Base-by-base conservation (phyloP, 208 protist genomes). In the Wallacemonas collosoma region DNA sequence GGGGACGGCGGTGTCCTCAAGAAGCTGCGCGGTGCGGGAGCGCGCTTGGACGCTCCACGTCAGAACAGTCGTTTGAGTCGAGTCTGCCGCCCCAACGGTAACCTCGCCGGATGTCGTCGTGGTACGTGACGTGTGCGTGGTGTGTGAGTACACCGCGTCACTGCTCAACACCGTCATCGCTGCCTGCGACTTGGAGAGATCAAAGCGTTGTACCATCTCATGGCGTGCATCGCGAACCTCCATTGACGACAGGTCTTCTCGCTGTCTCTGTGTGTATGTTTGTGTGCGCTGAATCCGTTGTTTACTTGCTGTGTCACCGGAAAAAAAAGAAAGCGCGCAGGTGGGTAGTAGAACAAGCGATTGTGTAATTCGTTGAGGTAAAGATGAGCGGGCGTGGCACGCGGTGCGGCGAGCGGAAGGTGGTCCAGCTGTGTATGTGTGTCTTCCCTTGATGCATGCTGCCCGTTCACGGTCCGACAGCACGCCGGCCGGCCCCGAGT, bases 171-270 rank as follows among this genome's bases (percentile, higher is more conserved):
- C 67, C n/a, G 17, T 14, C 50, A 72, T 48, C 7, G 67, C 51
- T 17, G 51, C 41, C 12, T 63, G 45, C 12, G 55, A 60, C 67
- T 60, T 72, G 54, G 6, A 6, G 1, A 43, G 11, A 47, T 50
- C 43, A 63, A 72, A 72, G 40, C 43, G 54, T 36, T 72, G 67
- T 15, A 47, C n/a, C 54, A 72, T 56, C 41, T 56, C 67, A 3
- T 61, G 17, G 51, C 67, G 67, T 51, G 50, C 15, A 51, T 61
- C 41, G 17, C 67, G 67, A 3, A 72, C 67, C 14, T 72, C 67
- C 67, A 72, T 72, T 45, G 7, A 65, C 60, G 41, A 41, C 7
- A 6, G 7, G 1, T 68, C 45, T 63, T 4, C 38, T 36, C 12
- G 9, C 40, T 68, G 6, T 68, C 11, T 68, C n/a, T 69, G 51